phyloP scores from a whole-genome alignment of 2,329 filamentous ascomycete genomes.

The Coniochaeta sp. region DNA sequence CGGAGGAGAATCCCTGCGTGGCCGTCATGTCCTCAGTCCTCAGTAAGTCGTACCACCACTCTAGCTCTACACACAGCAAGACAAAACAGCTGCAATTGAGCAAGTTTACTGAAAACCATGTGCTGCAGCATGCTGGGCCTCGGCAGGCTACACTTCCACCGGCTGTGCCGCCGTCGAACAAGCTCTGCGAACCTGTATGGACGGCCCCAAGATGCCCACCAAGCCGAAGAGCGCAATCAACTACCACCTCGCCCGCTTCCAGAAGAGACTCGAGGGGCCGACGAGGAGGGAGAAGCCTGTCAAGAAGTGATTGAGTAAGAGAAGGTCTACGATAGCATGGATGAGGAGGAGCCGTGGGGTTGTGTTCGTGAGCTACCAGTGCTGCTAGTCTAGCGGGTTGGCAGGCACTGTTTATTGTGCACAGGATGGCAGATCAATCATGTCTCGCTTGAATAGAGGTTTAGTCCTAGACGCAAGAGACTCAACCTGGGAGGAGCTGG shows the following conservation, averaged over 20 bases:
- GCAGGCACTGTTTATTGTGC: too few relatives aligned
- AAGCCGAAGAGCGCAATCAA: conserved; percentile 72
- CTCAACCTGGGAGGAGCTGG: too few relatives aligned
- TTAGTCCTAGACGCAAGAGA: too few relatives aligned
- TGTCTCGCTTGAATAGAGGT: too few relatives aligned
- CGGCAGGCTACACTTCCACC: conserved; percentile 58
- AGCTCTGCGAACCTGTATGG: conserved; percentile 66
- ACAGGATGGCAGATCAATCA: too few relatives aligned
- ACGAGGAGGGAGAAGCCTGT: conserved; percentile 26
- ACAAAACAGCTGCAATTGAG: too few relatives aligned
- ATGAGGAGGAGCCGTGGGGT: background rate
- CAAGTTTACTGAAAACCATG: too few relatives aligned
- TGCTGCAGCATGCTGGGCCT: conserved; percentile 71
- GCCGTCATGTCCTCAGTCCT: conserved; percentile 50
- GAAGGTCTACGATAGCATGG: background rate
- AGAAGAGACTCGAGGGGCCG: conserved; percentile 54
- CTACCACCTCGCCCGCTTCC: conserved; percentile 78
- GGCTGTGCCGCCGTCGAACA: conserved; percentile 54
- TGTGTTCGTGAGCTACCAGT: too few relatives aligned
- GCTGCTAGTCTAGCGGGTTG: too few relatives aligned
- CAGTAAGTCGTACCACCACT: conserved; percentile 21
- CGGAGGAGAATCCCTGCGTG: conserved; percentile 44
- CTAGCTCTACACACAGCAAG: conserved; percentile 7
- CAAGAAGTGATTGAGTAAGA: conserved; percentile 3
- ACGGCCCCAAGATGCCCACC: conserved; percentile 52